These are phyloP conservation scores for Eucalyptus marginata DNA, from an alignment of 345 rosid species.

Conservation along the genomic window DNA sequence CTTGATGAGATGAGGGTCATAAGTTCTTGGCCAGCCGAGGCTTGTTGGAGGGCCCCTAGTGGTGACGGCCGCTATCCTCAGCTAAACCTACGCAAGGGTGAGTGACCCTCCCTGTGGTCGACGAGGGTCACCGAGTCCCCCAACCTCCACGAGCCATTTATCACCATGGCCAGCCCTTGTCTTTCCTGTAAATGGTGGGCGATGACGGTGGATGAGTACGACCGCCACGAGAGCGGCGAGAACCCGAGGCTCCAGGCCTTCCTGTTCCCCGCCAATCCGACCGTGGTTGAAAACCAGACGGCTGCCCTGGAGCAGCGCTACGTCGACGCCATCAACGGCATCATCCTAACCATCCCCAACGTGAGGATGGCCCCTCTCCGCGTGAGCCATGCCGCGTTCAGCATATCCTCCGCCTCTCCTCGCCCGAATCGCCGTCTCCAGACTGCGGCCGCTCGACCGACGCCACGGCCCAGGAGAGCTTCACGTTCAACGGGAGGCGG, in stretches of 20 bases:
- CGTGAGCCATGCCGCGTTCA: constrained; percentile 20
- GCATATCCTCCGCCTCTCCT: constrained; percentile 44
- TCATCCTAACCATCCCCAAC: constrained; percentile 5
- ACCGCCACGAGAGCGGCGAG: constrained; percentile 44
- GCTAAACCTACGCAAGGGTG: no score
- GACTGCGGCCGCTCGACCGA: constrained; percentile 6
- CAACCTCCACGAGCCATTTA: no score
- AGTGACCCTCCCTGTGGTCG: no score
- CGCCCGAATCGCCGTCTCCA: constrained; percentile 49
- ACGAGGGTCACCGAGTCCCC: no score
- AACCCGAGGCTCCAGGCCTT: constrained; percentile 49
- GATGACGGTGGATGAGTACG: constrained; percentile 23
- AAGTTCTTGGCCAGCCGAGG: no score
- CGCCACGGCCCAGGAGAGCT: constrained; percentile 6
- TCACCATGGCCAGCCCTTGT: no score
- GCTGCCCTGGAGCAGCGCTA: constrained; percentile 38
- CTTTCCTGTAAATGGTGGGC: no score
- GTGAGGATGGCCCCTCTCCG: constrained; percentile 16
- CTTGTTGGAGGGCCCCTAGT: no score
- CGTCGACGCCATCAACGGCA: constrained; percentile 75
- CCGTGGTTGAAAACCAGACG: constrained; percentile 19
- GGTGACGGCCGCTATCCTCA: no score
- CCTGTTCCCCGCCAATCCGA: constrained; percentile 44
- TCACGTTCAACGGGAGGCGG: not conserved
- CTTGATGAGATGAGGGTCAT: no score